phyloP scores from a whole-genome alignment of 1,139 yeast species.

The Tardiomyces blankii region DNA sequence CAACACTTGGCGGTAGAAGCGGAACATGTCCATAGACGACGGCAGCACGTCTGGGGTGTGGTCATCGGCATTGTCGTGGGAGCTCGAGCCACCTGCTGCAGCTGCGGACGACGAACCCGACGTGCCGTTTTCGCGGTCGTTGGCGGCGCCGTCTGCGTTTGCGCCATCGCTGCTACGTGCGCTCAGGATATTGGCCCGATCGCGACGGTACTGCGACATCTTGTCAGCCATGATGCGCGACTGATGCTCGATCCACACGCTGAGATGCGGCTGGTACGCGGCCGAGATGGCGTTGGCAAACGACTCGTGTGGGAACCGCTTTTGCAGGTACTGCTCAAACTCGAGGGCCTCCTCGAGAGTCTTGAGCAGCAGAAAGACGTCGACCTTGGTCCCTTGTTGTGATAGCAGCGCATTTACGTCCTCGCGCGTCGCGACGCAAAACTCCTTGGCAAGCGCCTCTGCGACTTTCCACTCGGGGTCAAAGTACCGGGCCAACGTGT shows the following conservation, averaged over 20 bases:
- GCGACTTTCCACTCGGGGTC: conserved; percentile 66
- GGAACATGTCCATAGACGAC: conserved; percentile 80
- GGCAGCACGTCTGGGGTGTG: conserved; percentile 46
- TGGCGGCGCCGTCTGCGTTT: neutral
- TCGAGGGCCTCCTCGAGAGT: conserved; percentile 58
- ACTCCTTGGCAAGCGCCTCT: conserved; percentile 45
- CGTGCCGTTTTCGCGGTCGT: neutral
- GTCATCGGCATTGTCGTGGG: conserved; percentile 28
- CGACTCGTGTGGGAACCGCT: conserved; percentile 33
- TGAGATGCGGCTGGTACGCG: conserved; percentile 77
- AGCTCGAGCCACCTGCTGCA: conserved; percentile 16
- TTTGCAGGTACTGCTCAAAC: conserved; percentile 64
- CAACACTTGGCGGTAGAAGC: conserved; percentile 59
- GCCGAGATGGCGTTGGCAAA: conserved; percentile 46
- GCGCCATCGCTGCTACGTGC: neutral
- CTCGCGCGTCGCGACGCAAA: conserved; percentile 58
- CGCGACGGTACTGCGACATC: conserved; percentile 29
- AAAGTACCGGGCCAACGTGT: conserved; percentile 43
- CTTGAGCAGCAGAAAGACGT: conserved; percentile 48
- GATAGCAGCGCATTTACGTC: conserved; percentile 45
- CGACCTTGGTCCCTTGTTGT: conserved; percentile 17
- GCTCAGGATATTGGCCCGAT: neutral
- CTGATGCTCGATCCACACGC: conserved; percentile 83
- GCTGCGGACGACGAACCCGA: conserved; percentile 1
- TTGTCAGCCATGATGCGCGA: conserved; percentile 51